Evolutionary conservation across 164 flowering plant species (phyloP), one percentile per base, ranked within the genome.

Genomic region (Stephania cephalantha): DNA sequence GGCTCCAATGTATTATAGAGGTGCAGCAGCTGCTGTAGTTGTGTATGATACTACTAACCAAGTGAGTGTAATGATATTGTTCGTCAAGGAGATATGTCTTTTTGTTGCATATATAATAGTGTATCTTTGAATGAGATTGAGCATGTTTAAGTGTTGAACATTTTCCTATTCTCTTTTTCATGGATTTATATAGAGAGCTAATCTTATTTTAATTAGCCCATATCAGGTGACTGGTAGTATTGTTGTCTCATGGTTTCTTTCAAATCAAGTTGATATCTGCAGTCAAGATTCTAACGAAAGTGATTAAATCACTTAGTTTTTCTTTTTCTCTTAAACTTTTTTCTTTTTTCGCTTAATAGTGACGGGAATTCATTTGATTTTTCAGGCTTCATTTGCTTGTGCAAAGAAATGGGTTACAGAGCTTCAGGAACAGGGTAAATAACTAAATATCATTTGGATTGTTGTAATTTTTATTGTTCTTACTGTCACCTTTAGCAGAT

Each of bases 11-110:
- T 61, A 61, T n/a, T 61, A 61, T 61, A 61, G 66, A 61, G 66
- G 66, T 61, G 66, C 66, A 18, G 66, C 66, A 61, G 66, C 66
- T n/a, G 66, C 66, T n/a, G 66, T 61, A n/a, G 18, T 61, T 61
- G 66, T 61, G 25, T 61, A 61, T 61, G 66, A 61, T 7, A 61
- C 20, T 20, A 61, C 66, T 61, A 61, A 61, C 25, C 25, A 61
- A 61, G 66, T 61, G 66, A 61, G 66, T 61, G 8, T 18, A 61
- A 61, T 25, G 25, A 61, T 18, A 61, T 18, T 20, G 7, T n/a
- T 61, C 9, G 6, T 61, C 9, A 18, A 7, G 8, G n/a, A 61
- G 66, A 18, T 61, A 18, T 61, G 66, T 18, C 5, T 61, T 61
- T 61, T 61, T 61, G 66, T 61, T 20, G 66, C 66, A 18, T 9